These are phyloP conservation scores for Phytophthora lateralis DNA, from an alignment of 352 stramenopile species.

Conservation along the genomic window DNA sequence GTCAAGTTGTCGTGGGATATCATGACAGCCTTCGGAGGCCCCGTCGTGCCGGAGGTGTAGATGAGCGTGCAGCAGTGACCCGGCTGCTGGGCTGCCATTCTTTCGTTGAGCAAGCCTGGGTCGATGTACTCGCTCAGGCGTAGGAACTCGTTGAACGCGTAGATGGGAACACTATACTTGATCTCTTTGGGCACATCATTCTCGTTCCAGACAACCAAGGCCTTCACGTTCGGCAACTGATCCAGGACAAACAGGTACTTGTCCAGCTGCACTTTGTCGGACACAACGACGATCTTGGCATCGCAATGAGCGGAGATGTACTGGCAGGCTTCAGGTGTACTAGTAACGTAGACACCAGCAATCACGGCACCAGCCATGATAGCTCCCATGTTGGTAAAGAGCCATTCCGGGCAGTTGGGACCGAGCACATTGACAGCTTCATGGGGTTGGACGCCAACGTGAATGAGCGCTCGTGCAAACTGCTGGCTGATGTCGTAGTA, in stretches of 20 bases:
- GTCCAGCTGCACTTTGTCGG: slow-evolving; percentile 66
- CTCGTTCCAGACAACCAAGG: slow-evolving; percentile 74
- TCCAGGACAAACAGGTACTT: slow-evolving; percentile 75
- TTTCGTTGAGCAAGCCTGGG: slow-evolving; percentile 35
- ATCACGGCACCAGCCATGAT: slow-evolving; percentile 83
- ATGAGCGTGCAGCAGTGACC: slow-evolving; percentile 86
- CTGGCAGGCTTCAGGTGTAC: slow-evolving; percentile 69
- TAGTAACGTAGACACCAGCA: slow-evolving; percentile 88
- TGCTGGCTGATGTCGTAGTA: slow-evolving; percentile 72
- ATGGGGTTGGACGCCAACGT: slow-evolving; percentile 66
- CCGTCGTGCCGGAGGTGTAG: slow-evolving; percentile 90
- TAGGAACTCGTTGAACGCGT: slow-evolving; percentile 67
- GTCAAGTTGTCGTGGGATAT: slow-evolving; percentile 82
- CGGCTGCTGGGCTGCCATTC: slow-evolving; percentile 53
- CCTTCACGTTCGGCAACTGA: slow-evolving; percentile 73
- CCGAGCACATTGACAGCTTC: slow-evolving; percentile 85
- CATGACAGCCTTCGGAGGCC: slow-evolving; percentile 72
- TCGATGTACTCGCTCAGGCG: slow-evolving; percentile 46
- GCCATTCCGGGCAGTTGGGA: slow-evolving; percentile 88
- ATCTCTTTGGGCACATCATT: slow-evolving; percentile 29
- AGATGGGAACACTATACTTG: slow-evolving; percentile 55
- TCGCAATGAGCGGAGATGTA: slow-evolving; percentile 86
- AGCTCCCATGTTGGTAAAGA: slow-evolving; percentile 78
- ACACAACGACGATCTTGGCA: slow-evolving; percentile 78
- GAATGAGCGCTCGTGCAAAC: slow-evolving; percentile 81